Percentiles rank a stretch among this genome's conserved stretches.
phyloP scores from a whole-genome alignment of 2,329 filamentous ascomycete genomes.

The Apiospora saccharicola region DNA sequence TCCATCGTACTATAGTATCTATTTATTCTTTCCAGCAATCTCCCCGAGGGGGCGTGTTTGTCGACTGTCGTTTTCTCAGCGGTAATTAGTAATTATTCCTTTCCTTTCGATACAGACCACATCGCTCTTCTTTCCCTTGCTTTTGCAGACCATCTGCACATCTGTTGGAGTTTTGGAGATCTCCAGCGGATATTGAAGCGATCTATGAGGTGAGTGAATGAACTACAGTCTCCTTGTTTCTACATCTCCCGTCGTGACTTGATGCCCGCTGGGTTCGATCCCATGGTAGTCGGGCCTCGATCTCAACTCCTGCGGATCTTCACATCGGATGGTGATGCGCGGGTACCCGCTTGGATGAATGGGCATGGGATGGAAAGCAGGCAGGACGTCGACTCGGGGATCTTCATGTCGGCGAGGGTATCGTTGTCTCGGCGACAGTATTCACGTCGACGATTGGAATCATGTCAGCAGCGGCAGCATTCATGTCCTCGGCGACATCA shows the following conservation, averaged over 20 bases:
- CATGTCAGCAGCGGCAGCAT: background rate
- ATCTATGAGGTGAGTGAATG: background rate
- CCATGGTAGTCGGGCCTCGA: background rate
- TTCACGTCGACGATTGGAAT: background rate
- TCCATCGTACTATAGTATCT: background rate
- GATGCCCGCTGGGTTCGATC: background rate
- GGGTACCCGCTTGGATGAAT: background rate
- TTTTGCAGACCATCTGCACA: background rate
- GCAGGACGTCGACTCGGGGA: background rate
- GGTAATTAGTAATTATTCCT: constrained; percentile 10
- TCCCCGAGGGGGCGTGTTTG: background rate
- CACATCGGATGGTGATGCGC: background rate
- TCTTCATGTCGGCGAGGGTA: too few relatives aligned
- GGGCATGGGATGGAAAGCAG: background rate
- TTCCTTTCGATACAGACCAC: background rate
- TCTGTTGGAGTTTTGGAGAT: background rate
- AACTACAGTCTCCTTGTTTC: background rate
- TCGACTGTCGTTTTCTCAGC: background rate
- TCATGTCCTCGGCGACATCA: background rate
- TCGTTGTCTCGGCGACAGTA: too few relatives aligned
- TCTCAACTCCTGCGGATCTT: background rate
- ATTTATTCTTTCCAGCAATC: background rate
- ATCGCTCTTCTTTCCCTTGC: background rate
- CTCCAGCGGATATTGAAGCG: background rate
- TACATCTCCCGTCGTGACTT: background rate